Base-by-base conservation (phyloP, 2,329 filamentous ascomycete species). In the Apiospora hydei region DNA sequence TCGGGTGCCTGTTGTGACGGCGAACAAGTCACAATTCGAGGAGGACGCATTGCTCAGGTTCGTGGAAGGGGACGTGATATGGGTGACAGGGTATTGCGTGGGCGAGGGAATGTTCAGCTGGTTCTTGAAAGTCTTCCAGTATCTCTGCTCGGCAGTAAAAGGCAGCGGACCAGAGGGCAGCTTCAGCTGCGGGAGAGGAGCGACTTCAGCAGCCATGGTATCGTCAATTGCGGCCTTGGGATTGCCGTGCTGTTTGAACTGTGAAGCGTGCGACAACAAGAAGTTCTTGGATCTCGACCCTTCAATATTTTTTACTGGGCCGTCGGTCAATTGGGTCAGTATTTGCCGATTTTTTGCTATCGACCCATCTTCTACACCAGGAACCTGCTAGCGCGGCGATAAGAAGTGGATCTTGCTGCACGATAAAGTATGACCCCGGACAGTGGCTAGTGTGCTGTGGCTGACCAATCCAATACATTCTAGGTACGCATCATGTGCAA, bases 91-190 rank as follows among this genome's bases (percentile, higher is more conserved):
- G 81, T 93, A 95, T 80, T 94, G 94, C 75, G 96, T 94, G 75
- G 95, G 95, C 74, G 96, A 97, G 66, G 96, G 94, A 74, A 98
- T 91, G 74, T 96, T 91, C 72, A 97, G 90, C 76, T 95, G 94
- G 77, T 95, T 96, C 84, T 94, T 95, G 87, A 99, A 99, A 16
- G 93, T 92, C 80, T 93, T 93, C 97, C 97, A 99, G 87, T 98
- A 98, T 76, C 92, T 90, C 84, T 98, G 95, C 85, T 99, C 96
- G 44, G 95, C 92, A 7, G 96, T 98, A 67, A 96, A 85, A 70
- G 94, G 92, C 53, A 93, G 92, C 72, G 95, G 95, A 69, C 94
- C 94, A 75, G 93, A 89, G 72, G 96, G 91, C 80, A 97, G 89
- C 87, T 94, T 97, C 80, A 97, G 86, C 82, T 92, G 92, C 82